Percentiles rank a stretch among this genome's conserved stretches.
Evolutionary conservation across 1,284 basidiomycete species (phyloP).

Genomic region (Cryptococcus maquisensis): DNA sequence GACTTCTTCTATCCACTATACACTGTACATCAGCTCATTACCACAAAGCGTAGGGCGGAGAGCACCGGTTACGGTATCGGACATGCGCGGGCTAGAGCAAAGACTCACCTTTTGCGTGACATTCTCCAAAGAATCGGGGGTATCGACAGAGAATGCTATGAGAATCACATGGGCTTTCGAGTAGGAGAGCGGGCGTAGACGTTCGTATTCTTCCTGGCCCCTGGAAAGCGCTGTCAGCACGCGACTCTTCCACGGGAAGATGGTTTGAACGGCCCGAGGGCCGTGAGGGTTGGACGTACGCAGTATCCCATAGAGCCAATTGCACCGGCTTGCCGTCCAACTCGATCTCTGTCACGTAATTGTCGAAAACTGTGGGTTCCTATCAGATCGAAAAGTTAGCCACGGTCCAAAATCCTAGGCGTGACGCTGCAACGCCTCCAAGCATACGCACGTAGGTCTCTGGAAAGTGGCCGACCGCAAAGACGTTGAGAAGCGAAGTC

Average conservation of each 20-base stretch:
- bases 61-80: not conserved
- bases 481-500: constrained; percentile 55
- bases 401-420: not conserved
- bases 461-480: constrained; percentile 94
- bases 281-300: constrained; percentile 58
- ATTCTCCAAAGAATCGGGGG: constrained; percentile 94
- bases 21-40: not conserved
- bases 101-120: constrained; percentile 75
- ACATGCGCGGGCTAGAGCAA: not conserved
- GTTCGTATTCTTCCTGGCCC: constrained; percentile 96
- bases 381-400: constrained; percentile 5
- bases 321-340: constrained; percentile 96
- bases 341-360: constrained; percentile 96
- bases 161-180: constrained; percentile 98
- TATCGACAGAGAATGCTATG: constrained; percentile 94
- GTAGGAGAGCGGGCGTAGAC: constrained; percentile 90
- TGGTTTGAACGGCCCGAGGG: too few relatives aligned
- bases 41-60: not conserved
- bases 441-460: constrained; percentile 71
- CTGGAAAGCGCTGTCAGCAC: constrained; percentile 45
- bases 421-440: not conserved
- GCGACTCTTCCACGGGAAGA: too few relatives aligned
- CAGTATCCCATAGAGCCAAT: constrained; percentile 94
- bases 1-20: constrained; percentile 94
- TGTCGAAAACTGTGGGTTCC: constrained; percentile 82